Evolutionary conservation across 2,329 filamentous ascomycete species (phyloP), one percentile per base, ranked within the genome.

Genomic region (Neonectria sp.): DNA sequence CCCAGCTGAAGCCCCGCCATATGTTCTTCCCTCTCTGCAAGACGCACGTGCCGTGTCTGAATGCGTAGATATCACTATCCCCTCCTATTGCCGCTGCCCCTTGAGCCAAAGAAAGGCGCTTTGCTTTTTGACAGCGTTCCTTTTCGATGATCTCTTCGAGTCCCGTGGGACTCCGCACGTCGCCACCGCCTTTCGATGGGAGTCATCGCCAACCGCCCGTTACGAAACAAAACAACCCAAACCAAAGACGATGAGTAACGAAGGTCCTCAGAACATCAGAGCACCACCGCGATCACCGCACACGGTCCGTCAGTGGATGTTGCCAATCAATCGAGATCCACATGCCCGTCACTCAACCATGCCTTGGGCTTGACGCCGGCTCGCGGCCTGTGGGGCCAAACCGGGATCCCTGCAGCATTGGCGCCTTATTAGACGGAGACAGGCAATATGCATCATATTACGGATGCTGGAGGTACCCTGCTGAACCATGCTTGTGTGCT

Each of bases 301-400:
- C 68, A 74, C 61, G 71, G 71, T 67, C 68, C 65, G 60, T 64
- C 25, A 35, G 55, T 66, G 52, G 65, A 67, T 59, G 63, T 66
- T 73, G 70, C 60, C 63, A 75, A 73, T 73, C 70, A 70, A 72
- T 74, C 65, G 68, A 73, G 72, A 73, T 70, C 72, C 73, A 75
- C 73, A 71, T 70, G 65, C 56, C 73, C 65, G 57, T 71, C 70
- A 68, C 63, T 65, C 60, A 59, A 67, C 70, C 72, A 68, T 71
- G 59, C 63, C 66, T 60, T 68, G 68, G 68, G 55, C 67, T 69
- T 64, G 68, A 66, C 62, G 71, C 70, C 73, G 68, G 68, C 65
- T 69, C 65, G 73, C 75, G 70, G 63, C 61, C 67, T 62, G 73
- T 75, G 71, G 72, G 58, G 69, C 71, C 55, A 70, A 60, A 46